phyloP scores from a whole-genome alignment of 2,329 filamentous ascomycete species.

The Cercospora sojina region DNA sequence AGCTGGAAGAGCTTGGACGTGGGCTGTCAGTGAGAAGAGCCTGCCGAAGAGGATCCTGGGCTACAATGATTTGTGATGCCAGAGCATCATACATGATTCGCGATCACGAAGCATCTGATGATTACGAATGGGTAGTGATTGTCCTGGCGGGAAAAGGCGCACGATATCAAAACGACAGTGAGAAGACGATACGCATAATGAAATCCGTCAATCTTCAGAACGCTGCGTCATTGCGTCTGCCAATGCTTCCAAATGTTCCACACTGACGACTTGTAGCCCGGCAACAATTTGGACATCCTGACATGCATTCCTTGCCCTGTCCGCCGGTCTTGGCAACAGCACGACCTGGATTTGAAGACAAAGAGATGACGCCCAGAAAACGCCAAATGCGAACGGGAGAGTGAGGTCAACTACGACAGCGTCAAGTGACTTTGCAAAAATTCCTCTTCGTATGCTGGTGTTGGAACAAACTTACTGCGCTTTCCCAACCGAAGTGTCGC shows the following conservation, averaged over 20 bases:
- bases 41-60: slow-evolving; percentile 50
- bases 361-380: neutral
- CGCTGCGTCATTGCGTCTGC: neutral
- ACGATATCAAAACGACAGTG: neutral
- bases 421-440: neutral
- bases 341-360: neutral
- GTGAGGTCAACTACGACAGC: neutral
- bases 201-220: neutral
- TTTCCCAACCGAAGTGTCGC: slow-evolving; percentile 5
- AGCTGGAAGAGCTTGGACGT: slow-evolving; percentile 46
- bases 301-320: slow-evolving; percentile 3
- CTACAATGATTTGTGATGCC: slow-evolving; percentile 50
- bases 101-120: slow-evolving; percentile 1
- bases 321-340: slow-evolving; percentile 1
- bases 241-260: neutral
- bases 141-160: neutral
- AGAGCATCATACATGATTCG: neutral
- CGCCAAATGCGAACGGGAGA: neutral
- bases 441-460: neutral
- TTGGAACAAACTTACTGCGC: neutral
- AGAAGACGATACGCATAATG: neutral
- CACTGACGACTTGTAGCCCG: neutral
- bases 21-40: slow-evolving; percentile 46
- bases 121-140: neutral
- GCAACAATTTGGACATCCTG: slow-evolving; percentile 4